Evolutionary conservation across 1,139 yeast species (phyloP).

Genomic region (Kurtzmaniella quercitrusa): DNA sequence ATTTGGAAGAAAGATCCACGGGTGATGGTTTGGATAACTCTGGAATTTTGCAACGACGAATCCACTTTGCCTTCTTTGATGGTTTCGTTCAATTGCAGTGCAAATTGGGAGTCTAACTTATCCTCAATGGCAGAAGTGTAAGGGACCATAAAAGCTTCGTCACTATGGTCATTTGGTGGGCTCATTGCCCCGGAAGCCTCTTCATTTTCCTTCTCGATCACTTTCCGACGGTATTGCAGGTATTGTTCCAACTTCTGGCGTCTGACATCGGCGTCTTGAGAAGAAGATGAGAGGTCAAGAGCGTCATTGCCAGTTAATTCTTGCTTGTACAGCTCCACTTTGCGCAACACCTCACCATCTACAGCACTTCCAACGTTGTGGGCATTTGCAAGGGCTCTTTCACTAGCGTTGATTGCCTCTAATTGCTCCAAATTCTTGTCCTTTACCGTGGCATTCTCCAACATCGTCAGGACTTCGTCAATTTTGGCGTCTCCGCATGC

Average conservation of each 20-base stretch:
- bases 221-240: slow-evolving; percentile 47
- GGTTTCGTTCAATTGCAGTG: slow-evolving; percentile 54
- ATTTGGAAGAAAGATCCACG: slow-evolving; percentile 65
- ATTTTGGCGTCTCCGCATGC: slow-evolving; percentile 48
- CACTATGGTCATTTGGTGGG: slow-evolving; percentile 21
- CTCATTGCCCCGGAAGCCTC: neutral
- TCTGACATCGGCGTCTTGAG: slow-evolving; percentile 46
- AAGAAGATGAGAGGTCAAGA: slow-evolving; percentile 32
- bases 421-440: slow-evolving; percentile 18
- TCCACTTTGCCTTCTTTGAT: slow-evolving; percentile 61
- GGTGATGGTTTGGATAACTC: slow-evolving; percentile 65
- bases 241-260: slow-evolving; percentile 42
- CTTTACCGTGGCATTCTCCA: slow-evolving; percentile 44
- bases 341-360: slow-evolving; percentile 39
- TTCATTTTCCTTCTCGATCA: slow-evolving; percentile 46
- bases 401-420: slow-evolving; percentile 56
- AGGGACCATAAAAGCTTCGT: slow-evolving; percentile 47
- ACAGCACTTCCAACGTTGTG: slow-evolving; percentile 45
- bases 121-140: slow-evolving; percentile 73
- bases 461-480: slow-evolving; percentile 40
- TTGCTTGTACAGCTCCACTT: slow-evolving; percentile 37
- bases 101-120: slow-evolving; percentile 60
- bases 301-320: slow-evolving; percentile 43
- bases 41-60: slow-evolving; percentile 48
- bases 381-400: slow-evolving; percentile 60